A percentile compares a stretch with the other conserved stretches of the same genome.
phyloP scores from a whole-genome alignment of 1,139 yeast genomes.

The Sporopachydermia cereana region DNA sequence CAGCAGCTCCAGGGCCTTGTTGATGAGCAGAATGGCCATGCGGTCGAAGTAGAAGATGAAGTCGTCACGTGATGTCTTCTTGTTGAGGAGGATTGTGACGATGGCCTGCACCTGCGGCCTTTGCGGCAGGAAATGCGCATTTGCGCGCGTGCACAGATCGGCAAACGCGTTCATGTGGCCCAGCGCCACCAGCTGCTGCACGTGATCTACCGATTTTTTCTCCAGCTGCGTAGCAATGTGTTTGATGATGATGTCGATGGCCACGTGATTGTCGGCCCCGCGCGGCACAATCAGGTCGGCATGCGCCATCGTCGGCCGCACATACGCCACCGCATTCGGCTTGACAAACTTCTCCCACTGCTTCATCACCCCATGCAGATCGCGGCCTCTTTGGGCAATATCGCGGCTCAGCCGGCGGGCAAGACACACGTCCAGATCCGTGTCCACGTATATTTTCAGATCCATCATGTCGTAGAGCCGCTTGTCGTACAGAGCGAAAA shows the following conservation, averaged over 20 bases:
- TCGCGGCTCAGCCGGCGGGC: constrained; percentile 84
- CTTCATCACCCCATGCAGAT: constrained; percentile 62
- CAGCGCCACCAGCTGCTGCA: constrained; percentile 43
- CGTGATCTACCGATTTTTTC: constrained; percentile 53
- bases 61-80: constrained; percentile 49
- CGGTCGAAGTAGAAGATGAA: constrained; percentile 82
- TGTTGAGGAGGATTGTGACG: constrained; percentile 54
- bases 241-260: constrained; percentile 64
- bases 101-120: constrained; percentile 66
- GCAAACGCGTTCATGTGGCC: constrained; percentile 27
- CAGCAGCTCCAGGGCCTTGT: constrained; percentile 47
- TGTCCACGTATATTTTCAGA: constrained; percentile 81
- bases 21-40: constrained; percentile 57
- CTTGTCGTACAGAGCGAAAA: constrained; percentile 68
- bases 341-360: constrained; percentile 91
- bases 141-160: constrained; percentile 12
- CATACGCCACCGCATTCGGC: constrained; percentile 74
- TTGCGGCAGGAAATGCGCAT: constrained; percentile 30
- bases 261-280: constrained; percentile 73
- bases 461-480: constrained; percentile 69
- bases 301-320: constrained; percentile 64
- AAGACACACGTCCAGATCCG: constrained; percentile 84
- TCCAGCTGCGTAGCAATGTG: constrained; percentile 69
- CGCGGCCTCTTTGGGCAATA: constrained; percentile 76
- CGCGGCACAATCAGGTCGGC: constrained; percentile 87